A percentile compares a stretch with the other conserved stretches of the same genome.
Evolutionary conservation across 495 filamentous ascomycete species (phyloP).

Genomic region (Bathelium albidoporum): DNA sequence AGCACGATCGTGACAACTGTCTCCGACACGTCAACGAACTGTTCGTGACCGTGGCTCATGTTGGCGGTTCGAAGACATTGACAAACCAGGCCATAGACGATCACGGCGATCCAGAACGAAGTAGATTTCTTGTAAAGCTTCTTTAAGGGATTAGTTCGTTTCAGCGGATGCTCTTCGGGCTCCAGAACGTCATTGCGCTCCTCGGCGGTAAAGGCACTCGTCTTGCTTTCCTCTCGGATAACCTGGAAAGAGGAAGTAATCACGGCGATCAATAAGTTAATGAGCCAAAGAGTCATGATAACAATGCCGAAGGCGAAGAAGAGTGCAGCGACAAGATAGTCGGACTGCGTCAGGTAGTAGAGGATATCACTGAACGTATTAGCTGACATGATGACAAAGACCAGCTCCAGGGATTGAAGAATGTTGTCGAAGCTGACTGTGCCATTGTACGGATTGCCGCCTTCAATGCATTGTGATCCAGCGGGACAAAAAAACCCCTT

Average conservation of each 20-base stretch:
- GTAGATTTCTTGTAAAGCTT: slow-evolving; percentile 58
- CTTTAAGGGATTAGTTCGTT: slow-evolving; percentile 49
- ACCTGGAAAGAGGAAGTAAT: slow-evolving; percentile 98
- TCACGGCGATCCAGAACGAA: slow-evolving; percentile 72
- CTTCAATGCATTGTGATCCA: slow-evolving; percentile 72
- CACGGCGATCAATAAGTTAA: slow-evolving; percentile 92
- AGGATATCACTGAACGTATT: slow-evolving; percentile 94
- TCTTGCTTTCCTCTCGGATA: slow-evolving; percentile 90
- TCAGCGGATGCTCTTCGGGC: slow-evolving; percentile 25
- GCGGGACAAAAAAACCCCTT: slow-evolving; percentile 91
- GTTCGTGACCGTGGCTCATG: slow-evolving; percentile 49
- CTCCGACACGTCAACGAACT: slow-evolving; percentile 59
- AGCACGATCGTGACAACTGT: slow-evolving; percentile 69
- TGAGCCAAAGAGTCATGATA: slow-evolving; percentile 92
- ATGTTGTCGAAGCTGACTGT: slow-evolving; percentile 96
- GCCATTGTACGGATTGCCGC: slow-evolving; percentile 67
- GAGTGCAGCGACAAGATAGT: slow-evolving; percentile 69
- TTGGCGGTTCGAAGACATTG: slow-evolving; percentile 64
- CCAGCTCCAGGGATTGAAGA: slow-evolving; percentile 75
- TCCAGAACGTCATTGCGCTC: slow-evolving; percentile 35
- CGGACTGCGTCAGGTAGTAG: slow-evolving; percentile 83
- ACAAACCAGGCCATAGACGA: slow-evolving; percentile 62
- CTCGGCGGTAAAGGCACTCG: slow-evolving; percentile 80
- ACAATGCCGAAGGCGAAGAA: slow-evolving; percentile 78
- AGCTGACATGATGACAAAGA: slow-evolving; percentile 98